Percentiles rank a stretch among this genome's conserved stretches.
Conservation (phyloP, 257 asterid species). For the Anisodus tanguticus region DNA sequence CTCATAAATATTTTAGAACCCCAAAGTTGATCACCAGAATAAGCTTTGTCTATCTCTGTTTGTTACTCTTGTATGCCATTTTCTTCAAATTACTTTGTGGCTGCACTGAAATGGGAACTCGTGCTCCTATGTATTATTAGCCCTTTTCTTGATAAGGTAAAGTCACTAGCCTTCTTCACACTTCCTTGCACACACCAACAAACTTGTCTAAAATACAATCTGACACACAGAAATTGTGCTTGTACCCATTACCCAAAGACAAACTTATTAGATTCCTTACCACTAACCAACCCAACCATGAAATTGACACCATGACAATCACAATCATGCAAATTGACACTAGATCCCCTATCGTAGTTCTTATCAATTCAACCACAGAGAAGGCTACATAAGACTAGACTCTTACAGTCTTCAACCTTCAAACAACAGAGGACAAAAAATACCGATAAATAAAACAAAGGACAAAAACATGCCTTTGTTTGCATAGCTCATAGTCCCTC, state of each 20-base stretch:
- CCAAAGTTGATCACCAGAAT: not conserved
- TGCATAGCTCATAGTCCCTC: not conserved
- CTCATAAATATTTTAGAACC: slow-evolving; percentile 20
- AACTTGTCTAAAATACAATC: slow-evolving; percentile 6
- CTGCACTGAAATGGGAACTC: not conserved
- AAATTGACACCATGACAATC: slow-evolving; percentile 12
- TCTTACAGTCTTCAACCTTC: too few relatives aligned
- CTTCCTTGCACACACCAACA: not conserved
- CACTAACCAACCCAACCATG: slow-evolving; percentile 16
- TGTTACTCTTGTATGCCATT: slow-evolving; percentile 9
- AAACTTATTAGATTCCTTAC: not conserved
- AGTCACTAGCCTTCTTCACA: not conserved
- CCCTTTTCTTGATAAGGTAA: not conserved
- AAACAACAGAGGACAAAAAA: too few relatives aligned
- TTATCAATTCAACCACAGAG: too few relatives aligned
- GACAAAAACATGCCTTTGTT: too few relatives aligned
- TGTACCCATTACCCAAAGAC: not conserved
- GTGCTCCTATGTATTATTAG: not conserved
- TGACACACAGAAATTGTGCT: not conserved
- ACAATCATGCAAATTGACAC: not conserved
- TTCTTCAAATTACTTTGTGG: not conserved
- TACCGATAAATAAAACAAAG: too few relatives aligned
- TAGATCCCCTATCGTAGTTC: too few relatives aligned
- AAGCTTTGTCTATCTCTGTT: not conserved
- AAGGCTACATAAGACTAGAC: too few relatives aligned